Evolutionary conservation across 176 grass and related monocot species (phyloP), one percentile per base, ranked within the genome.

Genomic region (Carex parvula): DNA sequence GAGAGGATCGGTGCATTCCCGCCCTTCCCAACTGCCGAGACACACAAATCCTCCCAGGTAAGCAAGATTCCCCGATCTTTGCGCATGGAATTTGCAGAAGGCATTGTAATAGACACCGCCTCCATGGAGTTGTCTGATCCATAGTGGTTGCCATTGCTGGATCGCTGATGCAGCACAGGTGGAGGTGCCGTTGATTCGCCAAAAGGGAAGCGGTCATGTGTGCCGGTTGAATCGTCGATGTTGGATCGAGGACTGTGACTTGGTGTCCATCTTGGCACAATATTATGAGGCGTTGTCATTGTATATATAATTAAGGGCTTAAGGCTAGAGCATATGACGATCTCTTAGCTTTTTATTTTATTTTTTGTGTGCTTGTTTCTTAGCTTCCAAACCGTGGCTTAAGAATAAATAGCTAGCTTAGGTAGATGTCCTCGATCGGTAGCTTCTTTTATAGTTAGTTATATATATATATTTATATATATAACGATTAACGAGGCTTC

Each of bases 11-110:
- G 60, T 1, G 85, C 83, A 39, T 85, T 79, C 21, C 83, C 83
- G 42, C 81, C 37, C 53, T 86, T 93, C 17, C 88, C 88, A 55
- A 60, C 60, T 0, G 91, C 91, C 6, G 91, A 87, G 9, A 99
- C 93, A 88, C 88, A 99, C 1, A 99, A 82, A 81, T 99, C 89
- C 88, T 99, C 89, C 96, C 91, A 99, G 0, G 91, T 89, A n/a
- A 99, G 79, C 8, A 73, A 86, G 60, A 94, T 59, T 46, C 89
- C 88, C 3, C 85, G 50, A 57, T 97, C 87, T 2, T 39, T 62
- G 3, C 80, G 81, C 72, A 87, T 42, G 3, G 93, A 89, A 2
- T 44, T 1, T 80, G 18, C 52, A 15, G 35, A 33, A 15, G 58
- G 22, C 60, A 68, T 80, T 54, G 58, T 68, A 50, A 60, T 79